phyloP scores from a whole-genome alignment of 2,329 filamentous ascomycete genomes.

The Aspergillus novofumigatus region DNA sequence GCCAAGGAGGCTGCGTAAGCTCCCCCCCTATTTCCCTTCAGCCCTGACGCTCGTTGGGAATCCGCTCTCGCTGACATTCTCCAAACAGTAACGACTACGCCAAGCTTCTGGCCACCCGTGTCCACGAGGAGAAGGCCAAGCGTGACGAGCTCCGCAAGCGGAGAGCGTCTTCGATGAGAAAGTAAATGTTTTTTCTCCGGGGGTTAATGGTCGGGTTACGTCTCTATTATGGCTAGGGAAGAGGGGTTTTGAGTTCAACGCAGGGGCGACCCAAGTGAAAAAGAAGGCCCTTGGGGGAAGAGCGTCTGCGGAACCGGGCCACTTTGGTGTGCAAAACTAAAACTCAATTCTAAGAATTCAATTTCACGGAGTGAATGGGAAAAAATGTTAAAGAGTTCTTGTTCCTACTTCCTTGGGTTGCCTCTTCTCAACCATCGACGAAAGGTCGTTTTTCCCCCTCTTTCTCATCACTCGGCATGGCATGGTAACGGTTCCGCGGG shows the following conservation, averaged over 20 bases:
- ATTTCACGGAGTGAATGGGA: constrained; percentile 14
- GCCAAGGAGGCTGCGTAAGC: constrained; percentile 98
- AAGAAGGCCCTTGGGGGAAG: constrained; percentile 2
- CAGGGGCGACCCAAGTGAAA: constrained; percentile 12
- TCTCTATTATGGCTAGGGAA: constrained; percentile 30
- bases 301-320: constrained; percentile 8
- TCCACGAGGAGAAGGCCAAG: constrained; percentile 89
- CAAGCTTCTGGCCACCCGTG: constrained; percentile 92
- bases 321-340: constrained; percentile 14
- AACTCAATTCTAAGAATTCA: constrained; percentile 16
- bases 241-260: constrained; percentile 5
- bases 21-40: constrained; percentile 1
- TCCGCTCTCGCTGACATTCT: constrained; percentile 22
- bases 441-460: neutral
- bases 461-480: neutral
- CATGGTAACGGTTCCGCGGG: neutral
- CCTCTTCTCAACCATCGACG: neutral
- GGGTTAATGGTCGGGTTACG: constrained; percentile 35
- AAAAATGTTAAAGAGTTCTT: constrained; percentile 17
- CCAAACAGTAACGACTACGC: constrained; percentile 83
- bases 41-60: constrained; percentile 14
- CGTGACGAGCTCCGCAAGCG: constrained; percentile 95
- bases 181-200: constrained; percentile 53
- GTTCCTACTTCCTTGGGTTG: constrained; percentile 7
- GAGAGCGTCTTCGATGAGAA: constrained; percentile 92